These are phyloP conservation scores for Picochlorum costavermella DNA, from an alignment of 139 green algal species.

Conservation along the genomic window DNA sequence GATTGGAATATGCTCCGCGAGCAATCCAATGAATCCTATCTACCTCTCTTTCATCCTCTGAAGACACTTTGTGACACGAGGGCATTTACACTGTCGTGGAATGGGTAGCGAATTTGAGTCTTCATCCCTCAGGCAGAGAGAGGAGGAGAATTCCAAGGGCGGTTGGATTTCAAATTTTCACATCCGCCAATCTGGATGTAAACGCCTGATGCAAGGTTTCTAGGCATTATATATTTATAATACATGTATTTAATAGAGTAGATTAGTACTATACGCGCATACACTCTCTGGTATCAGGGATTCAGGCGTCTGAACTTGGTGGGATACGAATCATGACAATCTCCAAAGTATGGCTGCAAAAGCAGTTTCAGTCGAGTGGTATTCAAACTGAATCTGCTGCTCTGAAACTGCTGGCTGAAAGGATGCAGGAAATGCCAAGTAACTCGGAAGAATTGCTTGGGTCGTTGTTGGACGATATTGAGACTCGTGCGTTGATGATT, in stretches of 20 bases:
- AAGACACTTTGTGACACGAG: conserved; percentile 15
- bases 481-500: conserved; percentile 12
- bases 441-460: conserved; percentile 28
- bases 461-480: conserved; percentile 28
- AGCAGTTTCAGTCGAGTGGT: conserved; percentile 30
- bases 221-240: not conserved
- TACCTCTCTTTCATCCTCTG: conserved; percentile 21
- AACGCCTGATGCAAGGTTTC: not conserved
- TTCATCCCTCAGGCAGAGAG: no score
- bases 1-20: conserved; percentile 22
- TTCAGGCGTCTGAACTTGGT: no score
- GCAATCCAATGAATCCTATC: conserved; percentile 7
- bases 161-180: no score
- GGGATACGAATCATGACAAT: not conserved
- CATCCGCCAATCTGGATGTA: no score
- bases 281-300: no score
- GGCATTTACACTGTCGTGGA: not conserved
- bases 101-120: no score
- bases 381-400: conserved; percentile 26
- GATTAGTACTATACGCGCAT: not conserved
- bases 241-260: no score
- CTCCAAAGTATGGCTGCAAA: conserved; percentile 27
- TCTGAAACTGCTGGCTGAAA: conserved; percentile 24
- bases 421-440: not conserved
- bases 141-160: no score